Percentiles rank a stretch among this genome's conserved stretches.
phyloP scores from a whole-genome alignment of 2,329 filamentous ascomycete genomes.

The Periconia sp. region DNA sequence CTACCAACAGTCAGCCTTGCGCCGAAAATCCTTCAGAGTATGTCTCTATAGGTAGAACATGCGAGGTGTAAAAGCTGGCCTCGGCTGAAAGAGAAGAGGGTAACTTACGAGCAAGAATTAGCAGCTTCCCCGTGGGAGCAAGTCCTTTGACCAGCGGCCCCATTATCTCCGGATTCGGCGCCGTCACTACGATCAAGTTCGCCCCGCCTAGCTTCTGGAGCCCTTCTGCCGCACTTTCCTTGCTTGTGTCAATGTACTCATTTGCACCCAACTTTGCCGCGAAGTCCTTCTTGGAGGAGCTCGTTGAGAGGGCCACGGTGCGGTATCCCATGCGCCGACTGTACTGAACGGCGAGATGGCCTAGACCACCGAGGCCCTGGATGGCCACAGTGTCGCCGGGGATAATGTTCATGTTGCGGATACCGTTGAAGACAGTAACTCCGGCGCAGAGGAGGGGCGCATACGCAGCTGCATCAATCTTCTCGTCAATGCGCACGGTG shows the following conservation, averaged over 20 bases:
- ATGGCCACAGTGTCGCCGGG: constrained; percentile 57
- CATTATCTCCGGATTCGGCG: constrained; percentile 65
- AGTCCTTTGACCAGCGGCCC: constrained; percentile 61
- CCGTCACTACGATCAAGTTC: constrained; percentile 66
- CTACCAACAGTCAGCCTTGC: constrained; percentile 26
- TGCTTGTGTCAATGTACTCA: constrained; percentile 62
- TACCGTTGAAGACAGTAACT: constrained; percentile 60
- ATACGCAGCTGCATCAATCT: constrained; percentile 54
- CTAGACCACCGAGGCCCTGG: constrained; percentile 60
- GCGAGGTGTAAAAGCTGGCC: neutral
- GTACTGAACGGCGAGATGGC: constrained; percentile 62
- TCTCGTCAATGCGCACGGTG: constrained; percentile 57
- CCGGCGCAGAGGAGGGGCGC: constrained; percentile 56
- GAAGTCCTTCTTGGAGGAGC: constrained; percentile 59
- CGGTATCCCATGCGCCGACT: constrained; percentile 59
- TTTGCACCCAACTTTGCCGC: constrained; percentile 62
- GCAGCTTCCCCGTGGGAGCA: constrained; percentile 61
- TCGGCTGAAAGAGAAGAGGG: neutral
- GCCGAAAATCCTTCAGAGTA: neutral
- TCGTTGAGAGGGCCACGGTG: constrained; percentile 59
- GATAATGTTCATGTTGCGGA: constrained; percentile 55
- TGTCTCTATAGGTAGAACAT: neutral
- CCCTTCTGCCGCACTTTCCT: constrained; percentile 55
- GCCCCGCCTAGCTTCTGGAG: constrained; percentile 67
- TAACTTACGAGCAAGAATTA: constrained; percentile 60